Evolutionary conservation across 1,284 basidiomycete genomes (phyloP).

Genomic region (Gomphus bonarii): DNA sequence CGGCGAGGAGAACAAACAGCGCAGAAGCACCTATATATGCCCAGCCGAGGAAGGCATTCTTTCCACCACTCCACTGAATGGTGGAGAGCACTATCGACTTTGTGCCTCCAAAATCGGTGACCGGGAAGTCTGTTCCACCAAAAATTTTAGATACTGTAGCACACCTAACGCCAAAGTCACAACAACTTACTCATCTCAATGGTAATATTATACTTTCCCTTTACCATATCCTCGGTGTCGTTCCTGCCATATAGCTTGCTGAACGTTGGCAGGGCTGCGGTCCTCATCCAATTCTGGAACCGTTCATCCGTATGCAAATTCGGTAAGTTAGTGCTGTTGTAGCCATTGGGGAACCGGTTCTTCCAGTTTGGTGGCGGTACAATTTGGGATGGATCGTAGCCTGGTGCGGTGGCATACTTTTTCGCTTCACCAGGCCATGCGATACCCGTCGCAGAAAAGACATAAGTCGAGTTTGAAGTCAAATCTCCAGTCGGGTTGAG

Average conservation of each 20-base stretch:
- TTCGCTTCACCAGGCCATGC: slow-evolving; percentile 92
- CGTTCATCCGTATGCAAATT: slow-evolving; percentile 78
- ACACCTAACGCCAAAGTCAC: neutral
- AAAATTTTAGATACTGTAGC: neutral
- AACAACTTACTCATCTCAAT: slow-evolving; percentile 73
- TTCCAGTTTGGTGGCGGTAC: slow-evolving; percentile 93
- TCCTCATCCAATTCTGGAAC: slow-evolving; percentile 99
- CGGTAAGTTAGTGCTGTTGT: slow-evolving; percentile 55
- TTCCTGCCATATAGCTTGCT: slow-evolving; percentile 92
- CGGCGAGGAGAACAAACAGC: slow-evolving; percentile 80
- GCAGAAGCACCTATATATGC: slow-evolving; percentile 88
- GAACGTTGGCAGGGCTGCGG: slow-evolving; percentile 93
- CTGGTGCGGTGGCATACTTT: slow-evolving; percentile 68
- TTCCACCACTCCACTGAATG: slow-evolving; percentile 96
- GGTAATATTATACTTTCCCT: slow-evolving; percentile 70
- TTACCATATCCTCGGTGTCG: slow-evolving; percentile 62
- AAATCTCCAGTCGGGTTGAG: slow-evolving; percentile 39
- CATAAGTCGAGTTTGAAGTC: slow-evolving; percentile 38
- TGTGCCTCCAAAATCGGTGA: slow-evolving; percentile 84
- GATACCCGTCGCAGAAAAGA: slow-evolving; percentile 75
- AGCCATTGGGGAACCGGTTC: slow-evolving; percentile 61
- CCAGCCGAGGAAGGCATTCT: slow-evolving; percentile 96
- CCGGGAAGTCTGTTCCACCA: slow-evolving; percentile 79
- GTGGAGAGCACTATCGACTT: slow-evolving; percentile 97
- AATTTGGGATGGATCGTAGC: slow-evolving; percentile 50